Evolutionary conservation across 345 rosid species (phyloP).

Genomic region (Carallia pectinifolia): DNA sequence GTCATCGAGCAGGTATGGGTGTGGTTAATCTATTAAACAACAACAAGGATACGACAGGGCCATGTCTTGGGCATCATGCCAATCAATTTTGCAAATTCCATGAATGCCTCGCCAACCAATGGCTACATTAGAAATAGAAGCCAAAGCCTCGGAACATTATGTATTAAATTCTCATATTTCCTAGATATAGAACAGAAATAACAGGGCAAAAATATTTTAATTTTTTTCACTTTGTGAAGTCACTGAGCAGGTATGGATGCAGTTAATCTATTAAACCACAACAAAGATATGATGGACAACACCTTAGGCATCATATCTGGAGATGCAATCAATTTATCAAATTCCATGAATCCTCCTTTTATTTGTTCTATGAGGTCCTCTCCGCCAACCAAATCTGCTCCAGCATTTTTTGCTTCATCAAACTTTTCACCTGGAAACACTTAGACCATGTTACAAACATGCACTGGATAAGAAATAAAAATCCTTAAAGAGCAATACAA

Average conservation of each 20-base stretch:
- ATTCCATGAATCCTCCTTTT: conserved; percentile 94
- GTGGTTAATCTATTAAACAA: not conserved
- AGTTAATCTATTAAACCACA: not conserved
- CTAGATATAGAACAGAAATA: too few relatives aligned
- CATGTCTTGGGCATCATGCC: conserved; percentile 97
- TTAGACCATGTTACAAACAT: conserved; percentile 14
- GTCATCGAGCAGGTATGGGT: not conserved
- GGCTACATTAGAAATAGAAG: too few relatives aligned
- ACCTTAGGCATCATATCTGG: conserved; percentile 99
- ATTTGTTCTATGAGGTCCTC: conserved; percentile 91
- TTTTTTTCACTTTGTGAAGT: too few relatives aligned
- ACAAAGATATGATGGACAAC: conserved; percentile 27
- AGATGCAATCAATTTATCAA: conserved; percentile 95
- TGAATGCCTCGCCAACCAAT: conserved; percentile 29
- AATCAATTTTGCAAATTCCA: conserved; percentile 93
- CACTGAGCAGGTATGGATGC: not conserved
- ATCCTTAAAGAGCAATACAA: not conserved
- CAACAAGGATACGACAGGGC: conserved; percentile 24
- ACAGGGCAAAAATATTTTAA: too few relatives aligned
- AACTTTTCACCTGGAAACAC: conserved; percentile 79
- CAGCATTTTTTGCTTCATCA: conserved; percentile 97
- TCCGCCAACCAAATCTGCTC: conserved; percentile 97
- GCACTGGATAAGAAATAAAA: conserved; percentile 8
- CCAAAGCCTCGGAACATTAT: too few relatives aligned
- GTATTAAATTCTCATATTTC: too few relatives aligned